Evolutionary conservation across 495 filamentous ascomycete species (phyloP).

Genomic region (Astrocystis sublimbata): DNA sequence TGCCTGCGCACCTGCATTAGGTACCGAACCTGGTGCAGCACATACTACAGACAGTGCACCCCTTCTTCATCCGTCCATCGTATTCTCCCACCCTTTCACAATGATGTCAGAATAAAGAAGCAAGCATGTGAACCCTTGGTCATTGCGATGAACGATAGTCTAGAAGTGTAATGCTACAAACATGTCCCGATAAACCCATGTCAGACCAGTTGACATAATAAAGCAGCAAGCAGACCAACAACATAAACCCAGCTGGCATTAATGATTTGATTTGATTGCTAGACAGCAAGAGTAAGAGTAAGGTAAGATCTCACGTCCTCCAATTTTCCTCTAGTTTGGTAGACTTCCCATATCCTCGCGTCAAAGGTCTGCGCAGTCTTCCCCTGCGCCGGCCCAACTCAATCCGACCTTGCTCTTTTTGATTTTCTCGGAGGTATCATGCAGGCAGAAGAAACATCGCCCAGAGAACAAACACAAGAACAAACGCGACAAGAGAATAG

Average conservation of each 20-base stretch:
- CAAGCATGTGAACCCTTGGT: constrained; percentile 25
- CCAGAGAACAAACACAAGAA: neutral
- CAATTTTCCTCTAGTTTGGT: constrained; percentile 9
- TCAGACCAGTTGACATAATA: neutral
- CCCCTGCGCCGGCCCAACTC: neutral
- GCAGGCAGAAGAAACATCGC: neutral
- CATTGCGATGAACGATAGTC: constrained; percentile 40
- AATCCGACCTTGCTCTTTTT: neutral
- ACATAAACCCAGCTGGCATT: too few species aligned
- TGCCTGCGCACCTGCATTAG: too few species aligned
- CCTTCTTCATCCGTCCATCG: neutral
- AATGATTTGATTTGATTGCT: too few species aligned
- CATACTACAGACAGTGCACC: neutral
- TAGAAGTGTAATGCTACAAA: constrained; percentile 38
- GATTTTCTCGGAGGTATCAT: neutral
- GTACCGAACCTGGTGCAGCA: too few species aligned
- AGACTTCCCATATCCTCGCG: neutral
- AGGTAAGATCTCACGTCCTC: constrained; percentile 23
- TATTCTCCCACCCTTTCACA: too few species aligned
- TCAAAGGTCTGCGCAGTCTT: neutral
- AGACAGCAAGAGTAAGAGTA: too few species aligned
- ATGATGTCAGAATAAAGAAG: too few species aligned
- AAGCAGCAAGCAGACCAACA: too few species aligned
- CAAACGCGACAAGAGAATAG: neutral
- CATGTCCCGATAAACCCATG: neutral